Evolutionary conservation across 352 stramenopile genomes (phyloP), one percentile per base, ranked within the genome.

Genomic region (Pythium folliculosum): DNA sequence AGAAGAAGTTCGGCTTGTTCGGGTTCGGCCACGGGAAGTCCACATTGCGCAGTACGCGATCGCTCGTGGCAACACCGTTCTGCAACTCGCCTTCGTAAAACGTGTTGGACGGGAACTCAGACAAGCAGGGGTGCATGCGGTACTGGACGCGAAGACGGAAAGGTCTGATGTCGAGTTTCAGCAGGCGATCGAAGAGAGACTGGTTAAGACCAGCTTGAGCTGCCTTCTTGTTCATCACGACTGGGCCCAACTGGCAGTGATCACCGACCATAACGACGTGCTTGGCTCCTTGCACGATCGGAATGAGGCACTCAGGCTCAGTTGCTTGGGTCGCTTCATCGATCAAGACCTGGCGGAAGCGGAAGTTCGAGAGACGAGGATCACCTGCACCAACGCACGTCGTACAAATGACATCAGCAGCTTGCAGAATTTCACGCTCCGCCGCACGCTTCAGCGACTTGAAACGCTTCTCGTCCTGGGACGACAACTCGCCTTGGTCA

Each of bases 251-350:
- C 67, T 99, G 98, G 66, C 95, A 97, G 77, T 99, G 98, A 77
- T 99, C 98, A 27, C 98, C 98, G 17, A 99, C 98, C 77, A 99
- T 95, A 5, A 99, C 95, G 22, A 99, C 93, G 72, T 99, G 98
- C 73, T 99, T 99, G 17, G 94, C 96, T 58, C 98, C 98, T 73
- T 98, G 91, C 5, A 99, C 97, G 77, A 99, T 98, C 0, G 98
- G 98, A 76, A 99, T 99, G 58, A 99, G 76, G 62, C 90, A 98
- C 74, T 99, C 98, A 2, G 98, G 96, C 76, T 99, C 98, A 22
- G 98, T 99, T 17, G 98, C 98, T 74, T 99, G 98, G 1, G 98
- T 99, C 10, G 97, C 97, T 88, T 99, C 98, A 76, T 99, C 98
- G 76, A 99, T 99, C 25, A 99, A 76, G 17, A 99, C 97, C 75